Conservation (phyloP, 176 grass and related monocot genomes). For the Hordeum marinum region DNA sequence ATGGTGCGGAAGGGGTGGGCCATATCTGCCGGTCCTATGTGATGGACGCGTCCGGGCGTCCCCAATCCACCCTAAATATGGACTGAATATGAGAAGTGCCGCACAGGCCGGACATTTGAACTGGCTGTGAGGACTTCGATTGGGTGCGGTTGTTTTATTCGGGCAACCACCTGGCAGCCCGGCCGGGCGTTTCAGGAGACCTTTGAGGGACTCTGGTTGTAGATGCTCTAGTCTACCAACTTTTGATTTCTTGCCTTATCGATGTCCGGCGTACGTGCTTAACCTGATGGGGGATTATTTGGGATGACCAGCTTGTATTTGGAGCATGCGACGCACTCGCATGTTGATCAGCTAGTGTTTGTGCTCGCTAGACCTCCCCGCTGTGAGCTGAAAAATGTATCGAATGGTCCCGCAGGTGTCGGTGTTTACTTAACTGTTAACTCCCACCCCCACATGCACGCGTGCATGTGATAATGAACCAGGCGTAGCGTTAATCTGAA, state of each 20-base stretch:
- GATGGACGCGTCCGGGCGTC: no score
- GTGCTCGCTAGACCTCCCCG: background rate
- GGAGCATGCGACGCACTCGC: background rate
- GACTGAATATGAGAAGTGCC: no score
- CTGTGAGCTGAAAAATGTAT: background rate
- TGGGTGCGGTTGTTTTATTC: no score
- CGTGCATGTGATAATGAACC: background rate
- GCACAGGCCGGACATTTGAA: no score
- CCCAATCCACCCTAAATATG: no score
- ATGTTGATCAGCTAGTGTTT: no score
- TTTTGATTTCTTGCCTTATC: background rate
- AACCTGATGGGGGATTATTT: background rate
- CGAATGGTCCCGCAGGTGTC: background rate
- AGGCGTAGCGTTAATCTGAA: background rate
- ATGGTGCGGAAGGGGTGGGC: no score
- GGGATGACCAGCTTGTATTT: background rate
- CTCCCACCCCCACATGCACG: background rate
- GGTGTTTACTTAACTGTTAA: slow-evolving; percentile 8
- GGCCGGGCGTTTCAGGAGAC: no score
- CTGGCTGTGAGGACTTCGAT: no score
- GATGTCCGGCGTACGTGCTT: background rate
- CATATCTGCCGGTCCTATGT: no score
- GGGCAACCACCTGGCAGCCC: no score
- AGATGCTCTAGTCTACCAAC: background rate
- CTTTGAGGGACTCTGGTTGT: no score